phyloP scores from a whole-genome alignment of 2,329 filamentous ascomycete genomes.

The Diaporthe helianthi region DNA sequence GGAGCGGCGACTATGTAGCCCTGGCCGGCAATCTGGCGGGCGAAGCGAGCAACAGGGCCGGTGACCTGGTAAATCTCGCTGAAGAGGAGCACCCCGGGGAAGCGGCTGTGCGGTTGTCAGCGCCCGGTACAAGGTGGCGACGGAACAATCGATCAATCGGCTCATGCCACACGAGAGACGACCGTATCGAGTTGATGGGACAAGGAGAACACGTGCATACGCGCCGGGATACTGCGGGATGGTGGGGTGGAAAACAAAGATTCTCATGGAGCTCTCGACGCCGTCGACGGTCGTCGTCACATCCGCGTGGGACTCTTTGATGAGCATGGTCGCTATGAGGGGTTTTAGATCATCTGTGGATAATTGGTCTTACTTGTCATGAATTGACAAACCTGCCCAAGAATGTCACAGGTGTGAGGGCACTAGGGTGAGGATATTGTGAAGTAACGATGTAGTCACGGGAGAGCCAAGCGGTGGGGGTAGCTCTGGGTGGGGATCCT shows the following conservation, averaged over 20 bases:
- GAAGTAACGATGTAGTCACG: too few relatives aligned
- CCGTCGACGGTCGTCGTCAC: constrained; percentile 59
- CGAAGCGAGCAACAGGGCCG: constrained; percentile 87
- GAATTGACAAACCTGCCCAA: not conserved
- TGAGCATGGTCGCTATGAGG: constrained; percentile 51
- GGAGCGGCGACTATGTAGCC: constrained; percentile 94
- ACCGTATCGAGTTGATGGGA: not conserved
- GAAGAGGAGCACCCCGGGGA: constrained; percentile 87
- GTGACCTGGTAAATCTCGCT: constrained; percentile 86
- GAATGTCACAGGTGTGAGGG: too few relatives aligned
- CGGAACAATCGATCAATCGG: not conserved
- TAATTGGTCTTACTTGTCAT: not conserved
- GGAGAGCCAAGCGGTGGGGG: too few relatives aligned
- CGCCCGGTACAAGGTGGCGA: not conserved
- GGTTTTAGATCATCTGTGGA: not conserved
- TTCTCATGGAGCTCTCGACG: constrained; percentile 63
- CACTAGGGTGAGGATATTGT: too few relatives aligned
- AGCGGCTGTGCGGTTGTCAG: constrained; percentile 56
- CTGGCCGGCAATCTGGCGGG: constrained; percentile 88
- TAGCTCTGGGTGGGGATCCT: too few relatives aligned
- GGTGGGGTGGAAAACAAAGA: constrained; percentile 87
- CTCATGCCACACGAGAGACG: not conserved
- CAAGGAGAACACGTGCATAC: constrained; percentile 51
- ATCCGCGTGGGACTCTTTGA: constrained; percentile 61
- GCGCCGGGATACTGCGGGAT: constrained; percentile 88